Base-by-base conservation (phyloP, 202 grass and related monocot genomes). In the Saccharum hybrid region DNA sequence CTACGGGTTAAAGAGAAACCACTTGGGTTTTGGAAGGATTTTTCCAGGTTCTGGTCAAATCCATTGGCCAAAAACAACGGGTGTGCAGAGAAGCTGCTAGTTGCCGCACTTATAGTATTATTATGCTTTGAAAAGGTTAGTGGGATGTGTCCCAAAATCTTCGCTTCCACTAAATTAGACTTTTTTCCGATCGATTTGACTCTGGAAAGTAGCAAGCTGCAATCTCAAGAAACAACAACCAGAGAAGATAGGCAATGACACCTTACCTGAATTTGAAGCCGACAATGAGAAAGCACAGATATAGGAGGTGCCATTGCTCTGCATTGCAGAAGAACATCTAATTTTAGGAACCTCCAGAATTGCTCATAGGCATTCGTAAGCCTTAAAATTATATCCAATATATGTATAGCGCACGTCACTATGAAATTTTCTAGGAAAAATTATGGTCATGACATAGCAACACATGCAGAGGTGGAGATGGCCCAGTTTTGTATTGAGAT, bases 191-290 rank as follows among this genome's bases (percentile, higher is more conserved):
- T 21, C 28, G 71, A 31, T 76, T 69, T 49, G 56, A 61, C 49
- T 68, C 22, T 0, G 11, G 28, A 68, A 82, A 82, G 21, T 21
- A 68, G 40, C 30, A 43, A 74, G 31, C 71, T 30, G 22, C 31
- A 4, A 33, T 39, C 16, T 74, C 74, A 76, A 71, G 7, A 77
- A 37, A 6, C 14, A 38, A 60, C 66, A 74, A 69, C 21, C 22
- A 42, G 16, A 34, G 8, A 33, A 66, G 66, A 38, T 30, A 56
- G 57, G 26, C 9, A 37, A 68, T 0, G 36, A 69, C 22, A 14
- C 19, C 63, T 79, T 70, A 79, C 75, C 69, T 79, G 23, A 83
- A 83, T 57, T 30, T 75, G 74, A 80, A 79, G 41, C 52, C 40
- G 52, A n/a, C 13, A 10, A 74, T 54, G 41, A 15, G 8, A 33